Base-by-base conservation (phyloP, 1,284 basidiomycete species). In the Mycosarcoma mackinlayi region DNA sequence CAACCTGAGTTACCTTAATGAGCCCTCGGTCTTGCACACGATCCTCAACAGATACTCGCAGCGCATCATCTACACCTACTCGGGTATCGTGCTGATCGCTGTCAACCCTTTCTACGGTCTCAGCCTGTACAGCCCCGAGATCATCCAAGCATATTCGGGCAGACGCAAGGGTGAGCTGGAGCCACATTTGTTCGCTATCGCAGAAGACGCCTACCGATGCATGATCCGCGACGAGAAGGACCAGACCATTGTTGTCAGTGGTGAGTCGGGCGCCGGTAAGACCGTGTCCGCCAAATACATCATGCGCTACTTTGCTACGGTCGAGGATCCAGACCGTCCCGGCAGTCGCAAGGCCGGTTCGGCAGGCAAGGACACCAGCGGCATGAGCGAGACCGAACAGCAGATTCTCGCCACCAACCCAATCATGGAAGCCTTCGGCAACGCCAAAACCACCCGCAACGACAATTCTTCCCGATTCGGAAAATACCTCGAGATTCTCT, bases 261-360 rank as follows among this genome's bases (percentile, higher is more conserved):
- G 96, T 78, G 96, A 99, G 85, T 95, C 92, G 87, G 96, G 96
- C 85, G 96, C 96, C 48, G 96, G 96, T 57, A 99, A 99, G 86
- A 99, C 96, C 0, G 96, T 98, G 84, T 97, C 94, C 39, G 92
- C 96, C 52, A 99, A 99, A 86, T 96, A 94, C 86, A 98, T 98
- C 83, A 94, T 99, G 89, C 90, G 96, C 62, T 99, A 98, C 85
- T 91, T 99, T 80, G 96, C 96, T 13, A 98, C 95, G 0, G 93
- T 98, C 46, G 94, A 98, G 75, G 93, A 94, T 52, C 93, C 74
- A 84, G 88, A 84, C 78, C 86, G 74, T 41, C 84, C 83, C 16
- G 69, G 77, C 21, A 69, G 72, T 42, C 65, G 78, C 27, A 77
- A 77, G 41, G 62, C 66, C 3, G 65, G 50, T 8, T 30, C 62